Conservation (phyloP, 441 rosid genomes). For the Populus tomentosa region DNA sequence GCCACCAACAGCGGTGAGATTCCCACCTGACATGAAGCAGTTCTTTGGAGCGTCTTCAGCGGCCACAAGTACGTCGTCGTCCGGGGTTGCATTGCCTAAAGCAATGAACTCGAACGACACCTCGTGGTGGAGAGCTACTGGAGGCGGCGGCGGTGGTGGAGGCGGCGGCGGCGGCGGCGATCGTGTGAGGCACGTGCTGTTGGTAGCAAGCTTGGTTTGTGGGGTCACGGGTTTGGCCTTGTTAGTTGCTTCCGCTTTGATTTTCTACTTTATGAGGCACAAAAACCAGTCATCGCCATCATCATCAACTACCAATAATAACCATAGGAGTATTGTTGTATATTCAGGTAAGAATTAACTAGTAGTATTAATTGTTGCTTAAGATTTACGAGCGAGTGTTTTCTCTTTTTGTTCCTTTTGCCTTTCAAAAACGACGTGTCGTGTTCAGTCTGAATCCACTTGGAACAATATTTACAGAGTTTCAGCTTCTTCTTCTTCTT, state of each 20-base stretch:
- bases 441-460: not conserved
- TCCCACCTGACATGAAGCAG: constrained; percentile 44
- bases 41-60: constrained; percentile 50
- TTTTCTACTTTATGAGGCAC: constrained; percentile 32
- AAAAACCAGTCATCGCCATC: constrained; percentile 4
- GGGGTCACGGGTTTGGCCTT: constrained; percentile 55
- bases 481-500: too few species aligned
- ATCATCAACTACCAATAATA: not conserved
- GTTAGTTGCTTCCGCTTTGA: constrained; percentile 40
- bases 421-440: not conserved
- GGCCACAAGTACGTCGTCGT: constrained; percentile 25
- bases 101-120: constrained; percentile 40
- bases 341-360: not conserved
- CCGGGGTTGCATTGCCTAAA: constrained; percentile 35
- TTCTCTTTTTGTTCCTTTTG: not conserved
- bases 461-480: too few species aligned
- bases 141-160: constrained; percentile 11
- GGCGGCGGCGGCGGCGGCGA: constrained; percentile 10
- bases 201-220: constrained; percentile 51
- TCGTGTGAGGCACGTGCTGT: constrained; percentile 51
- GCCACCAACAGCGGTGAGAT: constrained; percentile 29
- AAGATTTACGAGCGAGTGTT: not conserved
- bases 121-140: constrained; percentile 36
- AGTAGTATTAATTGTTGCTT: too few species aligned
- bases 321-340: not conserved